phyloP scores from a whole-genome alignment of 2,329 filamentous ascomycete species.

The Cordyceps cicadae region DNA sequence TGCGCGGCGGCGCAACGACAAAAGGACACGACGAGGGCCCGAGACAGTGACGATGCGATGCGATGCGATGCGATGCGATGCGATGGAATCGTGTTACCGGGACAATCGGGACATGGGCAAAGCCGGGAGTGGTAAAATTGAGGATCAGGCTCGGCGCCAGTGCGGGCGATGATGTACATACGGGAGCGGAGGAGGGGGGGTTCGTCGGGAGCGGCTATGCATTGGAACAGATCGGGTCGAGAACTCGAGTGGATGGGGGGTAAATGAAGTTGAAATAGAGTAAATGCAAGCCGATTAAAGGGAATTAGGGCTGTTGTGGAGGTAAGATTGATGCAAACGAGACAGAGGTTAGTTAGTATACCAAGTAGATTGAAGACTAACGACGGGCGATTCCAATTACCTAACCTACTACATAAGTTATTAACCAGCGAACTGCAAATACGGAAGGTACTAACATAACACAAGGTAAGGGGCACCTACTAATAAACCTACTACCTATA shows the following conservation, averaged over 20 bases:
- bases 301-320: no score
- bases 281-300: no score
- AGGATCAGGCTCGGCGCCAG: not conserved
- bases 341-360: not conserved
- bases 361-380: not conserved
- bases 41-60: not conserved
- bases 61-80: not conserved
- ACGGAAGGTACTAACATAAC: not conserved
- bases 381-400: not conserved
- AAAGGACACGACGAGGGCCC: not conserved
- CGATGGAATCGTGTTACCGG: not conserved
- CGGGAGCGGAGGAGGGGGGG: not conserved
- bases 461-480: no score
- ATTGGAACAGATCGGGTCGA: not conserved
- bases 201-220: not conserved
- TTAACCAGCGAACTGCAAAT: not conserved
- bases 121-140: not conserved
- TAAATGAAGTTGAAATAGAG: no score
- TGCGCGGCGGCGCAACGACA: not conserved
- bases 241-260: not conserved
- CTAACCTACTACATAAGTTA: no score
- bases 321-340: not conserved
- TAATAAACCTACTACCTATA: no score
- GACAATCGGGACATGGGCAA: not conserved
- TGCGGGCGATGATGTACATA: not conserved